These are phyloP conservation scores for Chaetomiaceae sp. DNA, from an alignment of 2,329 filamentous ascomycete species.

Conservation along the genomic window DNA sequence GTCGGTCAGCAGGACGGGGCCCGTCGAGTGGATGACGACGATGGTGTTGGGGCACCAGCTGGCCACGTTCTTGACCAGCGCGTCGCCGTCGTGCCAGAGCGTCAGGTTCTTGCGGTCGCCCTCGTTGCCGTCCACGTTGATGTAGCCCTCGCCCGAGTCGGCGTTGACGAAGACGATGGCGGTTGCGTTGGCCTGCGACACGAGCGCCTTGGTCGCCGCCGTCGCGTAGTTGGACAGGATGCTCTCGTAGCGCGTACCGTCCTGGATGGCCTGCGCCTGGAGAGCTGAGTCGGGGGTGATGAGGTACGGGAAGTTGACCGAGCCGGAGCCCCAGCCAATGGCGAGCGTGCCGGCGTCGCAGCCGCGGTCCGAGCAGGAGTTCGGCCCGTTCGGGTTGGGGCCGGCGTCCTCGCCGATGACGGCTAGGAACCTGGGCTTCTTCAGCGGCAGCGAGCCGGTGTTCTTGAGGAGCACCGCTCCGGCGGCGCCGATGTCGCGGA, in stretches of 20 bases:
- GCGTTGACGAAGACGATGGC: constrained; percentile 88
- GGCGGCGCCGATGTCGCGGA: constrained; percentile 70
- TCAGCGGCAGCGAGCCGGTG: constrained; percentile 65
- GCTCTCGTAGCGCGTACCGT: constrained; percentile 57
- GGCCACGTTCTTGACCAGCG: constrained; percentile 73
- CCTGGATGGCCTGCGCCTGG: constrained; percentile 53
- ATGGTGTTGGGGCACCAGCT: constrained; percentile 79
- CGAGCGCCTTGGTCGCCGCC: constrained; percentile 54
- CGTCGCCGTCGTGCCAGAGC: constrained; percentile 76
- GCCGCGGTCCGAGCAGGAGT: constrained; percentile 66
- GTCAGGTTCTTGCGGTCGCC: constrained; percentile 93
- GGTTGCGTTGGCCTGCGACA: constrained; percentile 57
- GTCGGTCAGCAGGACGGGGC: constrained; percentile 69
- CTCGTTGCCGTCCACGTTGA: constrained; percentile 71
- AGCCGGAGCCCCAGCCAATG: constrained; percentile 76
- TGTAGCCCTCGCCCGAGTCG: constrained; percentile 79
- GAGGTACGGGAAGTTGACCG: constrained; percentile 67
- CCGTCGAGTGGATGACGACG: constrained; percentile 81
- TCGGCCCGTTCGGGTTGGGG: constrained; percentile 66
- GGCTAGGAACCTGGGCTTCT: constrained; percentile 66
- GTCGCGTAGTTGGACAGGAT: constrained; percentile 60
- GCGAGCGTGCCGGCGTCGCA: constrained; percentile 58
- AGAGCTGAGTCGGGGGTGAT: constrained; percentile 68
- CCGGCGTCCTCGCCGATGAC: constrained; percentile 82
- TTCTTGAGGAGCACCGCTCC: constrained; percentile 91